Evolutionary conservation across 1,284 basidiomycete genomes (phyloP).

Genomic region (Boletus calvinii): DNA sequence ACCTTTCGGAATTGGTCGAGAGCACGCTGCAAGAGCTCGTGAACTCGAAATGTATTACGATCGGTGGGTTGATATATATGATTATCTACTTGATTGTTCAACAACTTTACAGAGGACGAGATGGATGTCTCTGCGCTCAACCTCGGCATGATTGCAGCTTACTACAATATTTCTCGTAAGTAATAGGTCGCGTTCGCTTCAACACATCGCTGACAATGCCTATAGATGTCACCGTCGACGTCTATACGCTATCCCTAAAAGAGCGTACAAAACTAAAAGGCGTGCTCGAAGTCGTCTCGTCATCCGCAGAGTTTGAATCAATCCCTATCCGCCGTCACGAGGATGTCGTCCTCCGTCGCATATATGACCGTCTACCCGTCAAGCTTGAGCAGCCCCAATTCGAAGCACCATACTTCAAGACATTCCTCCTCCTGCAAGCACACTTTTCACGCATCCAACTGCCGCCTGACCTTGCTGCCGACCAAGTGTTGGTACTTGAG

Average conservation of each 20-base stretch:
- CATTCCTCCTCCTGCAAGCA: conserved; percentile 93
- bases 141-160: conserved; percentile 95
- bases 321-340: conserved; percentile 95
- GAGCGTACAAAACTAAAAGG: conserved; percentile 98
- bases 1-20: conserved; percentile 95
- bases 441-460: conserved; percentile 93
- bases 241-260: conserved; percentile 94
- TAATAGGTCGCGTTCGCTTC: conserved; percentile 3
- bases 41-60: conserved; percentile 91
- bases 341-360: conserved; percentile 75
- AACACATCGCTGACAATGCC: background rate
- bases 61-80: conserved; percentile 54
- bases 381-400: conserved; percentile 88
- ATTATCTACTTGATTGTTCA: conserved; percentile 9
- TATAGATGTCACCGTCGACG: conserved; percentile 92
- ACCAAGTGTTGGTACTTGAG: conserved; percentile 84
- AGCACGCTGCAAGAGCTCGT: conserved; percentile 89
- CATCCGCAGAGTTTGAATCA: conserved; percentile 93
- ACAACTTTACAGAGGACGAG: conserved; percentile 66
- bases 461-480: conserved; percentile 90
- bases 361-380: conserved; percentile 97
- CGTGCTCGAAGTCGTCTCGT: conserved; percentile 92
- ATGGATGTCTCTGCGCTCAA: conserved; percentile 93
- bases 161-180: conserved; percentile 87
- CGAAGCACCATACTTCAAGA: conserved; percentile 96